Base-by-base conservation (phyloP, 2,329 filamentous ascomycete species). In the Cladosporium phlei region DNA sequence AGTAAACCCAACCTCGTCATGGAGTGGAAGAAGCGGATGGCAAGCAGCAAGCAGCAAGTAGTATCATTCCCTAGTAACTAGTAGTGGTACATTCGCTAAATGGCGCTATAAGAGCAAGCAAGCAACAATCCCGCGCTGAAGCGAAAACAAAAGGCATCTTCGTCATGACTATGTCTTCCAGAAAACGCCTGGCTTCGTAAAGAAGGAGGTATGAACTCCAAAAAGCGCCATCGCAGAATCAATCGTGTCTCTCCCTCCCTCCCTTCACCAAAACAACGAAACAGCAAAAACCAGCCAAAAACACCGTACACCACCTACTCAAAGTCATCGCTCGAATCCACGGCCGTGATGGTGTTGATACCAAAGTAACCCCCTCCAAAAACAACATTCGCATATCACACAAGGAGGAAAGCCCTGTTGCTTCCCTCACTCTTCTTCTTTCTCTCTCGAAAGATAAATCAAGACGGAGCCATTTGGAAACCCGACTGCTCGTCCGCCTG, bases 391-490 rank as follows among this genome's bases (percentile, higher is more conserved):
- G n/a, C n/a, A n/a, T n/a, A 33, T 30, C 30, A 33, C 30, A 33
- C 12, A 16, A 19, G 24, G 6, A 11, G 24, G 11, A 6, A 25
- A 25, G n/a, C n/a, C n/a, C n/a, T n/a, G n/a, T n/a, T n/a, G n/a
- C 29, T 5, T 33, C 16, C 12, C 30, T 10, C 17, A 4, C n/a
- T 33, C 30, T 4, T 20, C 30, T 20, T 12, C 30, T 17, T 9
- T 5, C 11, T 20, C 4, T 3, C 37, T 27, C 14, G 5, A 14
- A 8, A 4, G n/a, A n/a, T n/a, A n/a, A 14, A 32, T 40, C 28
- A 50, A 20, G 48, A 38, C 30, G 52, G 50, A 20, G 52, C 47
- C 52, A 54, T 53, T 2, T 48, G 47, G 19, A 53, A 43, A n/a
- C 49, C 52, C 16, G 33, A 35, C 9, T 33, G 20, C 29, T 53